A percentile compares a stretch with the other conserved stretches of the same genome.
Conservation (phyloP, 805 yeast species). For the Kazachstania africana region DNA sequence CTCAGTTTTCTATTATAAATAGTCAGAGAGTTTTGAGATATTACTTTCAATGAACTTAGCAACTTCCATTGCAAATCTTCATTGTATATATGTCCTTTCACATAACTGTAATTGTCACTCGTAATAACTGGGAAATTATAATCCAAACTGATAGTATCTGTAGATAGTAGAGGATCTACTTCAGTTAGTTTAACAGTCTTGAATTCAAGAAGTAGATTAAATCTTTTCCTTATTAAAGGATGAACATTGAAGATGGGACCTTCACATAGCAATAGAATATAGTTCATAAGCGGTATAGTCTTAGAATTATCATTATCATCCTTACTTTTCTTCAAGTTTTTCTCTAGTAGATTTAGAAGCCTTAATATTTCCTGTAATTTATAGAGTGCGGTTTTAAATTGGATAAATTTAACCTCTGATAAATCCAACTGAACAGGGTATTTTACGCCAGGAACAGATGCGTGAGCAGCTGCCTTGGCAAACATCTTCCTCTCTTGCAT, state of each 20-base stretch:
- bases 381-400: conserved; percentile 42
- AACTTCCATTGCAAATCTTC: conserved; percentile 18
- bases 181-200: conserved; percentile 17
- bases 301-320: conserved; percentile 5
- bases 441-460: conserved; percentile 24
- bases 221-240: conserved; percentile 30
- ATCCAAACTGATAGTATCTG: conserved; percentile 12
- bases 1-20: conserved; percentile 24
- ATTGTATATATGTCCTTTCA: conserved; percentile 13
- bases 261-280: conserved; percentile 25
- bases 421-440: conserved; percentile 30
- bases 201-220: conserved; percentile 25
- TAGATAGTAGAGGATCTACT: conserved; percentile 10
- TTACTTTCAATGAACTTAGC: conserved; percentile 11
- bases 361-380: conserved; percentile 33
- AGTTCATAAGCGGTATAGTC: conserved; percentile 27
- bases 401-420: conserved; percentile 45
- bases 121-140: conserved; percentile 10
- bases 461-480: conserved; percentile 28
- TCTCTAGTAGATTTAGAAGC: conserved; percentile 23
- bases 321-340: conserved; percentile 14
- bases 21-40: conserved; percentile 19
- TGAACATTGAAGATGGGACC: conserved; percentile 33
- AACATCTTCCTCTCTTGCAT: too few species aligned
- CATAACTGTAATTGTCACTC: conserved; percentile 5